Evolutionary conservation across 345 rosid species (phyloP), one percentile per base, ranked within the genome.

Genomic region (Pseudoturritis turrita): DNA sequence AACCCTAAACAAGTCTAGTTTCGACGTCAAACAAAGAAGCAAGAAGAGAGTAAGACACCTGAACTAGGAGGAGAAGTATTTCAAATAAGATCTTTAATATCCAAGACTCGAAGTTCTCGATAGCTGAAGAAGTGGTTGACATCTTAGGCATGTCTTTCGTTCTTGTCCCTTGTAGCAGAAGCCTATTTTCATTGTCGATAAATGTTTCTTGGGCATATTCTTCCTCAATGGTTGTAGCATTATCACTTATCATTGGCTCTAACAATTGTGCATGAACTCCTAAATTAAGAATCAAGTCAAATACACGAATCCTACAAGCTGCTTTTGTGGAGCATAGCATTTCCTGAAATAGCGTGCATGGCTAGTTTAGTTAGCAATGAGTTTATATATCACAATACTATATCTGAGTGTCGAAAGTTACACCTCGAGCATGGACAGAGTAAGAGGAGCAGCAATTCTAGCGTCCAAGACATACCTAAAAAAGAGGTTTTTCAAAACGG

Each of bases 381-480:
- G 43, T 18, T 53, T 41, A 59, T 67, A 47, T 68, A 68, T 49
- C 59, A 66, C 15, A 36, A 43, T 37, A 45, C 57, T 25, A 26
- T 35, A 75, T 47, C 7, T 21, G 59, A 29, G 51, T 44, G 68
- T 70, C 44, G 54, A 66, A 80, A 60, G 66, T 62, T 69, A 80
- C 65, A 95, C 99, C 99, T 89, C 87, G 63, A 95, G 92, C 99
- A 95, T 89, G 49, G 93, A 91, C 47, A 95, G 85, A 61, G 91
- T 86, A 62, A 95, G 98, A 71, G 99, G 99, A 77, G 99, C 93
- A 75, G 99, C 99, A 74, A 88, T 85, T 79, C 89, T 93, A 74
- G 99, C 79, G 78, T 91, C 98, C 89, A 88, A 70, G 55, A 95
- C 93, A 88, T 95, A 95, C 99, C 99, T 95, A 62, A 65, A 52